Conservation (phyloP, 1,139 yeast species). For the Blastobotrys petasosporus region DNA sequence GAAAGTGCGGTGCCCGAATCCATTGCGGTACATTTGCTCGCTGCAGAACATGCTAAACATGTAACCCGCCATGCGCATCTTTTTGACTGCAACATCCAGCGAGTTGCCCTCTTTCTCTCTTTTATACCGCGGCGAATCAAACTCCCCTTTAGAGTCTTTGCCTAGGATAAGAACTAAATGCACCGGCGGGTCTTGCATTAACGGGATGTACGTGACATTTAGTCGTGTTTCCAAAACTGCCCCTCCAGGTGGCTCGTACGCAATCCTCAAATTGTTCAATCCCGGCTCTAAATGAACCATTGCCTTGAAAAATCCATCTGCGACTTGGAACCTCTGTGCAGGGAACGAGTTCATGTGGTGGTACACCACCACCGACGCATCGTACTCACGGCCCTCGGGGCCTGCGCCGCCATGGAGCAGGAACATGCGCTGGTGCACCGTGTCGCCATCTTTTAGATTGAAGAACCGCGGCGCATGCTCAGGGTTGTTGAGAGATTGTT, state of each 20-base stretch:
- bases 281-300: conserved; percentile 67
- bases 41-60: conserved; percentile 90
- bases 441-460: conserved; percentile 21
- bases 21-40: conserved; percentile 79
- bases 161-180: conserved; percentile 77
- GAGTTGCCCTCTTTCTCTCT: conserved; percentile 55
- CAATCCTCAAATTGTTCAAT: conserved; percentile 30
- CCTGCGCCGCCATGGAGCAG: conserved; percentile 33
- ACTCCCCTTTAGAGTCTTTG: conserved; percentile 63
- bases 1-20: conserved; percentile 76
- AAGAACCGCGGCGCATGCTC: conserved; percentile 20
- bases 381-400: conserved; percentile 18
- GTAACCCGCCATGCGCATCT: conserved; percentile 78
- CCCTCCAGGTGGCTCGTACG: conserved; percentile 21
- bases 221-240: conserved; percentile 16
- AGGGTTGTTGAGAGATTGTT: conserved; percentile 6
- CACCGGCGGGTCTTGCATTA: conserved; percentile 66
- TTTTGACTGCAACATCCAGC: conserved; percentile 68
- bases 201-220: conserved; percentile 49
- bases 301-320: conserved; percentile 67
- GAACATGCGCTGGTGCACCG: conserved; percentile 31
- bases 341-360: conserved; percentile 54
- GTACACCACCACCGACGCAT: conserved; percentile 39
- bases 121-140: conserved; percentile 65
- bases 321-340: conserved; percentile 64